Conservation (phyloP, 257 asterid genomes). For the Primulina tabacum region DNA sequence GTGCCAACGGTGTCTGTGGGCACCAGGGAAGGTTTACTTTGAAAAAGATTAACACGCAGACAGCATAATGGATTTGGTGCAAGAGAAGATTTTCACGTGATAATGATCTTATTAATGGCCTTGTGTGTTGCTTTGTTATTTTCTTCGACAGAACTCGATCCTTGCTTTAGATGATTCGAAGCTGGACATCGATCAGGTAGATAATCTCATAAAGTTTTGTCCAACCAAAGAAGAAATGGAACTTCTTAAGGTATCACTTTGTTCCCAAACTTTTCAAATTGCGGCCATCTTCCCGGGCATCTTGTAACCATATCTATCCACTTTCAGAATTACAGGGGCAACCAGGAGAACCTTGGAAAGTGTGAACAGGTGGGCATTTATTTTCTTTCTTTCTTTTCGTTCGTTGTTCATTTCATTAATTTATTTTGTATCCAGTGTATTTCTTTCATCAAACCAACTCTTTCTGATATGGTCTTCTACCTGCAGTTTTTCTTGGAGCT, state of each 20-base stretch:
- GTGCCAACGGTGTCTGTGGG: neutral
- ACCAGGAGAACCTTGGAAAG: constrained; percentile 75
- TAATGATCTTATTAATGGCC: constrained; percentile 9
- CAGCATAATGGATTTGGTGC: neutral
- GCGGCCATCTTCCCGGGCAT: constrained; percentile 20
- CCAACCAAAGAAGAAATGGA: constrained; percentile 88
- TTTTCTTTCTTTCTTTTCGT: constrained; percentile 5
- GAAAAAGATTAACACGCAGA: neutral
- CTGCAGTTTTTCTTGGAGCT: constrained; percentile 82
- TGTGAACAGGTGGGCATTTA: constrained; percentile 65
- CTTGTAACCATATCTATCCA: constrained; percentile 13
- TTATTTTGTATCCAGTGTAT: constrained; percentile 14
- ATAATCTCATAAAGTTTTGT: constrained; percentile 80
- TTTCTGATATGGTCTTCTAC: constrained; percentile 13
- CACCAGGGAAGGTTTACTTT: neutral
- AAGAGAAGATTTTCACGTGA: neutral
- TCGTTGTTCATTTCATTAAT: neutral
- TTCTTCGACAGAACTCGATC: constrained; percentile 52
- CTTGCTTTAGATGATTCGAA: constrained; percentile 82
- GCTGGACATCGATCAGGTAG: constrained; percentile 82
- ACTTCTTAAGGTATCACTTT: constrained; percentile 59
- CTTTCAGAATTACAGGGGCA: constrained; percentile 69
- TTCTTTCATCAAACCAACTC: neutral
- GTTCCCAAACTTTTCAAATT: neutral
- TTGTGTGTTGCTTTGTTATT: constrained; percentile 9